These are phyloP conservation scores for Psilocybe mexicana DNA, from an alignment of 1,284 basidiomycete genomes.

Conservation along the genomic window DNA sequence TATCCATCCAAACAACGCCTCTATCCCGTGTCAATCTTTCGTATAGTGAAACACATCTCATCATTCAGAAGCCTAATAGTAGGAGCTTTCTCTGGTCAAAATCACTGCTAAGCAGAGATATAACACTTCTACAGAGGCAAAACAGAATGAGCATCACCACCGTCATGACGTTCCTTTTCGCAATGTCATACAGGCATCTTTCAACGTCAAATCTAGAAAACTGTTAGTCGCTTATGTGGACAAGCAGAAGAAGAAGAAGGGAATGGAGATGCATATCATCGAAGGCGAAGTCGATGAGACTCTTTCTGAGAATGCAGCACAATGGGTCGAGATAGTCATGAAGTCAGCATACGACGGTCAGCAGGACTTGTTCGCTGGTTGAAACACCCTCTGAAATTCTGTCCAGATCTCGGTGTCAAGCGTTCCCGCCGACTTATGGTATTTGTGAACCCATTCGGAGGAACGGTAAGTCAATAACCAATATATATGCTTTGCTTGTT, in stretches of 20 bases:
- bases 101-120: neutral
- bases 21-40: slow-evolving; percentile 11
- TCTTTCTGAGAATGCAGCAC: slow-evolving; percentile 38
- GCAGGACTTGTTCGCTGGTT: slow-evolving; percentile 18
- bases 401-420: slow-evolving; percentile 45
- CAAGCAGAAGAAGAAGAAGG: slow-evolving; percentile 40
- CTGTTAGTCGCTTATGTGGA: slow-evolving; percentile 51
- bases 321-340: slow-evolving; percentile 63
- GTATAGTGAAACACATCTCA: slow-evolving; percentile 12
- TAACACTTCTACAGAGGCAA: neutral
- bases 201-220: slow-evolving; percentile 32
- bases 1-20: slow-evolving; percentile 16
- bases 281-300: slow-evolving; percentile 40
- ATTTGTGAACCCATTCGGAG: slow-evolving; percentile 88
- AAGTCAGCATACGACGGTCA: slow-evolving; percentile 63
- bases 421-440: slow-evolving; percentile 57
- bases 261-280: slow-evolving; percentile 41
- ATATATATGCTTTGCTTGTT: neutral
- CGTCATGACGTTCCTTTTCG: slow-evolving; percentile 31
- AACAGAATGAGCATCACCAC: neutral
- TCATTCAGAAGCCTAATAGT: slow-evolving; percentile 17
- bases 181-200: slow-evolving; percentile 52
- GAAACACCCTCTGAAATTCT: neutral
- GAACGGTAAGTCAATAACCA: slow-evolving; percentile 50
- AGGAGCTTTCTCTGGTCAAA: slow-evolving; percentile 1